Evolutionary conservation across 2,329 filamentous ascomycete species (phyloP).

Genomic region (Penicillium freii): DNA sequence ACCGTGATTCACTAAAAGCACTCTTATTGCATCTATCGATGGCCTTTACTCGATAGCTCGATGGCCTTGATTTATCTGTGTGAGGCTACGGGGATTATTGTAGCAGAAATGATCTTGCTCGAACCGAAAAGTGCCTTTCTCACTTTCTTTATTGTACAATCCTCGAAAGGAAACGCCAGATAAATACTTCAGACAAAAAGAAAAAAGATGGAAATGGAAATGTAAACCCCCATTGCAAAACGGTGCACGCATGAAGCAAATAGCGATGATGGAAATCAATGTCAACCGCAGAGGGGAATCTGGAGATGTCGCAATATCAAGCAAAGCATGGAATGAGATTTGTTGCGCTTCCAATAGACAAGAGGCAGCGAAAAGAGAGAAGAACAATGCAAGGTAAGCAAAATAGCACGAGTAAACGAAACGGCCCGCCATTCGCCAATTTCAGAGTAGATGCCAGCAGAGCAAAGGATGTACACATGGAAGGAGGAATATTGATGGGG

Average conservation of each 20-base stretch:
- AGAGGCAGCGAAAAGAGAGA: neutral
- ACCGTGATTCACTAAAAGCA: conserved; percentile 24
- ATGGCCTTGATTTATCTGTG: neutral
- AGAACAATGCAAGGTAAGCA: neutral
- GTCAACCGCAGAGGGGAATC: conserved; percentile 25
- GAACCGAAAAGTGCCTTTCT: conserved; percentile 21
- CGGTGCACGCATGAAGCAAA: neutral
- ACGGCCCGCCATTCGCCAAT: conserved; percentile 10
- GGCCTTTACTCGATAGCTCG: neutral
- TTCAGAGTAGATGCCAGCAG: conserved; percentile 7
- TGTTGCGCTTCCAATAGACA: conserved; percentile 7
- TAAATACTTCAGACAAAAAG: conserved; percentile 8
- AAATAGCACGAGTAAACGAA: conserved; percentile 5
- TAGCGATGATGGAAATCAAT: conserved; percentile 10
- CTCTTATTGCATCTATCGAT: conserved; percentile 17
- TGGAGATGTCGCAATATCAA: conserved; percentile 15
- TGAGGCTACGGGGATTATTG: conserved; percentile 2
- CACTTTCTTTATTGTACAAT: conserved; percentile 24
- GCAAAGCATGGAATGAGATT: conserved; percentile 9
- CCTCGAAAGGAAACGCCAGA: conserved; percentile 19
- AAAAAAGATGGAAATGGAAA: conserved; percentile 8
- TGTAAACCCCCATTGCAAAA: neutral
- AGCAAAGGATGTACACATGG: conserved; percentile 17
- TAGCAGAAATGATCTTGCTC: conserved; percentile 17
- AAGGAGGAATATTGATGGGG: conserved; percentile 15